Evolutionary conservation across 108 stramenopile genomes (phyloP).

Genomic region (Nitzschia sp.): DNA sequence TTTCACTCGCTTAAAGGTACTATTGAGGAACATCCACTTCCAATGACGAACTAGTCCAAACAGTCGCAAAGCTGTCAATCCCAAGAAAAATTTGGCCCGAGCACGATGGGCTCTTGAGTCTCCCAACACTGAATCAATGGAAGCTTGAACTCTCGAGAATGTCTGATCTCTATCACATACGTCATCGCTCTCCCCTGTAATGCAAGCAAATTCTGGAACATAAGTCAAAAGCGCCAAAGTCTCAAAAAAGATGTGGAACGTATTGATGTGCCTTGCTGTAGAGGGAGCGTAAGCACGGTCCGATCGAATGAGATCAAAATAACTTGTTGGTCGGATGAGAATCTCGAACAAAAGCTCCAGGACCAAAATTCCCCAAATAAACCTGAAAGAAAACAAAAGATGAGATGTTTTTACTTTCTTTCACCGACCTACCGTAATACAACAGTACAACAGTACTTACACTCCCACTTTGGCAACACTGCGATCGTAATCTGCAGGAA

Average conservation of each 20-base stretch:
- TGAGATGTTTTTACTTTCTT: conserved; percentile 3
- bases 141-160: conserved; percentile 25
- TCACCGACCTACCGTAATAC: neutral
- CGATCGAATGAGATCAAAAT: conserved; percentile 50
- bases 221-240: conserved; percentile 59
- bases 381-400: conserved; percentile 21
- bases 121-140: conserved; percentile 35
- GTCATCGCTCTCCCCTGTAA: conserved; percentile 31
- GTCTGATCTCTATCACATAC: conserved; percentile 24
- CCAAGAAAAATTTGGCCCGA: conserved; percentile 47
- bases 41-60: conserved; percentile 83
- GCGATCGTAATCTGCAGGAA: conserved; percentile 50
- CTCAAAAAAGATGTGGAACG: conserved; percentile 69
- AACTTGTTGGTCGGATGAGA: conserved; percentile 66
- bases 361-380: conserved; percentile 66
- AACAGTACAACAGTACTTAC: conserved; percentile 39
- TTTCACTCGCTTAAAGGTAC: conserved; percentile 45
- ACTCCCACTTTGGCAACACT: conserved; percentile 48
- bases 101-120: conserved; percentile 18
- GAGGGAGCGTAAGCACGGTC: conserved; percentile 74
- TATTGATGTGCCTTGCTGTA: conserved; percentile 64
- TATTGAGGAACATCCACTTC: conserved; percentile 75
- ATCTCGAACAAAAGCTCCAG: conserved; percentile 76
- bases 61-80: conserved; percentile 54
- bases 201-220: conserved; percentile 65